phyloP scores from a whole-genome alignment of 148 eudicot genomes.

The Simmondsia chinensis region DNA sequence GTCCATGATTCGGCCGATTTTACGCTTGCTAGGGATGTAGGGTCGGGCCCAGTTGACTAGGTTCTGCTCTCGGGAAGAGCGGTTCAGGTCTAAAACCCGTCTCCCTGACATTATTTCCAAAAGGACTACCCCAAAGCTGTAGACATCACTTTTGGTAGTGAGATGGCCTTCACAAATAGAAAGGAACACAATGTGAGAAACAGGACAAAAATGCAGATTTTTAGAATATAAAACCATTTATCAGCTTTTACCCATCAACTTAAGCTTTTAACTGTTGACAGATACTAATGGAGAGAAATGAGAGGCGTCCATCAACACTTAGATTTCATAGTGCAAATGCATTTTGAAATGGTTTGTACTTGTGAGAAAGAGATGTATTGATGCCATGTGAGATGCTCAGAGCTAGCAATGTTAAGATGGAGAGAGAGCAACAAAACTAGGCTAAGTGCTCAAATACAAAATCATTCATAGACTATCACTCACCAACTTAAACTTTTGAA shows the following conservation, averaged over 20 bases:
- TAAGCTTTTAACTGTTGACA: not conserved
- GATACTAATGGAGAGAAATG: no score
- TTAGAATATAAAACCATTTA: no score
- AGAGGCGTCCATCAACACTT: no score
- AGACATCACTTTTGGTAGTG: constrained; percentile 72
- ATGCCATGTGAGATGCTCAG: no score
- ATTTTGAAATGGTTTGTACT: no score
- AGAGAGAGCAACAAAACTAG: no score
- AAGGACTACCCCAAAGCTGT: constrained; percentile 87
- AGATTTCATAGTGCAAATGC: no score
- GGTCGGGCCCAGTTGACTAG: constrained; percentile 76
- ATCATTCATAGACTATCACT: no score
- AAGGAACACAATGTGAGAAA: not conserved
- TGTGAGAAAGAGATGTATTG: no score
- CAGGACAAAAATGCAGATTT: not conserved
- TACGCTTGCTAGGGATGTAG: constrained; percentile 51
- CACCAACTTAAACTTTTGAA: no score
- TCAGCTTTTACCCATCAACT: not conserved
- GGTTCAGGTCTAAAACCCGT: constrained; percentile 64
- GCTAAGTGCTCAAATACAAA: no score
- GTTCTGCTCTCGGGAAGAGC: constrained; percentile 56
- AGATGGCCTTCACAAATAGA: constrained; percentile 50
- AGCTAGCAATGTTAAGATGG: no score
- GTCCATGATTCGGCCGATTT: constrained; percentile 59
- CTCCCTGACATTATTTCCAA: constrained; percentile 76